Percentiles rank a stretch among this genome's conserved stretches.
Conservation (phyloP, 2,329 filamentous ascomycete species). For the Aspergillus clavatus region DNA sequence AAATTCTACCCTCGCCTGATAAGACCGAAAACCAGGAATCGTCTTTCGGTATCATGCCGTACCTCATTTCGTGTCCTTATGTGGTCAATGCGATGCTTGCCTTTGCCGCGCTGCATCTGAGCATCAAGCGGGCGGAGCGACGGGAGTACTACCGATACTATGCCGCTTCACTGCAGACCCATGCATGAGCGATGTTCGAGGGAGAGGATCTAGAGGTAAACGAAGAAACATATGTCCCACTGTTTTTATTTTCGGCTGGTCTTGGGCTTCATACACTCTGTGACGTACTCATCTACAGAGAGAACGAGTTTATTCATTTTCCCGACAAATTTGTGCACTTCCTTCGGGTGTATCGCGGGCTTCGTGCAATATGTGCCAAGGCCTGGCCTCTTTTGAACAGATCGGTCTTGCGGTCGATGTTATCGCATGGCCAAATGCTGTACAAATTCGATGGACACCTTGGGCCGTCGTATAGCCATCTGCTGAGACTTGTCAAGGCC, state of each 20-base stretch:
- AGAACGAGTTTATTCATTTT: slow-evolving; percentile 34
- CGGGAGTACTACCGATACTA: slow-evolving; percentile 23
- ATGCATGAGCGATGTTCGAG: slow-evolving; percentile 18
- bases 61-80: slow-evolving; percentile 32
- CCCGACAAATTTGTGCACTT: slow-evolving; percentile 24
- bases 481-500: slow-evolving; percentile 8
- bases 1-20: slow-evolving; percentile 4
- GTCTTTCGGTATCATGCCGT: slow-evolving; percentile 4
- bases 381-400: slow-evolving; percentile 14
- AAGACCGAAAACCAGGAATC: background rate
- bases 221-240: slow-evolving; percentile 14
- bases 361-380: slow-evolving; percentile 14
- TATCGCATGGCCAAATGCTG: slow-evolving; percentile 3
- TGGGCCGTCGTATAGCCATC: slow-evolving; percentile 2
- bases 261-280: slow-evolving; percentile 42
- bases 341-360: slow-evolving; percentile 24
- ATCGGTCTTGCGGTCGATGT: slow-evolving; percentile 8
- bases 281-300: slow-evolving; percentile 43
- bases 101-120: slow-evolving; percentile 43
- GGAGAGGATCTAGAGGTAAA: slow-evolving; percentile 4
- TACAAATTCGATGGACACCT: slow-evolving; percentile 3
- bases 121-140: slow-evolving; percentile 35
- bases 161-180: slow-evolving; percentile 34
- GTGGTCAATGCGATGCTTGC: slow-evolving; percentile 48
- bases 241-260: slow-evolving; percentile 20